phyloP scores from a whole-genome alignment of 2,329 filamentous ascomycete genomes.

The Amylocarpus encephaloides region DNA sequence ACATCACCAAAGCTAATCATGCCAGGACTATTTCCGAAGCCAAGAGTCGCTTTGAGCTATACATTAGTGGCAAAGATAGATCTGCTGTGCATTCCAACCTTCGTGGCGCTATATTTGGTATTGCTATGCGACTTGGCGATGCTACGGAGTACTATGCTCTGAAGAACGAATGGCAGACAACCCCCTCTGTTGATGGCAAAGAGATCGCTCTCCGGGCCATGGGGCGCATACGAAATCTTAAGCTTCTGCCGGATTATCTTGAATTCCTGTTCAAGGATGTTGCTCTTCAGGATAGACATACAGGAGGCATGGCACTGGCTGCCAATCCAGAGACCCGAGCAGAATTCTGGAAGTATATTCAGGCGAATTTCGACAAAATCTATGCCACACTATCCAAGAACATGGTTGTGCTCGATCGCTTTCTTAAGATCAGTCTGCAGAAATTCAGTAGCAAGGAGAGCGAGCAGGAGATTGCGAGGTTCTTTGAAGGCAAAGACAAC shows the following conservation, averaged over 20 bases:
- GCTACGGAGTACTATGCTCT: constrained; percentile 65
- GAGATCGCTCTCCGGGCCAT: constrained; percentile 75
- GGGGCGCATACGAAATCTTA: constrained; percentile 58
- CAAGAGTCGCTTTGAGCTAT: constrained; percentile 72
- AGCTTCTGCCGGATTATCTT: constrained; percentile 62
- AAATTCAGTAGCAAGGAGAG: constrained; percentile 68
- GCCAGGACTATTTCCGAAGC: constrained; percentile 64
- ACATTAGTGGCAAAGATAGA: constrained; percentile 57
- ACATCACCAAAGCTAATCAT: constrained; percentile 23
- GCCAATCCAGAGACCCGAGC: constrained; percentile 67
- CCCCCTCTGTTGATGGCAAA: constrained; percentile 83
- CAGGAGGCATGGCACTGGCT: constrained; percentile 65
- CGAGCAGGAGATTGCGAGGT: constrained; percentile 70
- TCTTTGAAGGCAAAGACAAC: constrained; percentile 84
- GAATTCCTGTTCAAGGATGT: constrained; percentile 79
- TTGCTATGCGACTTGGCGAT: constrained; percentile 67
- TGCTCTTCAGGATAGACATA: constrained; percentile 80
- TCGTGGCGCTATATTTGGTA: constrained; percentile 72
- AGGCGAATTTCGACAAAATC: constrained; percentile 72
- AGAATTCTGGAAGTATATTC: constrained; percentile 79
- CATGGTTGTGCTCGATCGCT: constrained; percentile 83
- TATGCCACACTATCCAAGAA: constrained; percentile 68
- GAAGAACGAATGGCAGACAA: constrained; percentile 77
- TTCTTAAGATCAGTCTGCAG: constrained; percentile 69
- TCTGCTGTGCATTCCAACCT: constrained; percentile 74